A percentile compares a stretch with the other conserved stretches of the same genome.
Evolutionary conservation across 2,329 filamentous ascomycete species (phyloP).

Genomic region (Pestalotiopsis sp.): DNA sequence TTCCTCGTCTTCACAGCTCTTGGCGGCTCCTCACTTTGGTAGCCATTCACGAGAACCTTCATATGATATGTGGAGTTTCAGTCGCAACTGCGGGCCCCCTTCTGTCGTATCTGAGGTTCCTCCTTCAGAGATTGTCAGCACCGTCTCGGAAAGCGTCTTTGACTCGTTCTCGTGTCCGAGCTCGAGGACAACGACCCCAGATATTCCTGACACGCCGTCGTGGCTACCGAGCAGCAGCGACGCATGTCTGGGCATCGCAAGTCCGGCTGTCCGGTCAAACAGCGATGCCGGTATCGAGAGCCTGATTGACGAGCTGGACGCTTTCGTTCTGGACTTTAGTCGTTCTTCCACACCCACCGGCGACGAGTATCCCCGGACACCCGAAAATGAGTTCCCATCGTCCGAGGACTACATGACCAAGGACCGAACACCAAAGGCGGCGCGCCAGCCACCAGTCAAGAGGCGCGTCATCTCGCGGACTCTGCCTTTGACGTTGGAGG

Average conservation of each 20-base stretch:
- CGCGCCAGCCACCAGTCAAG: not conserved
- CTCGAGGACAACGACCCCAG: not conserved
- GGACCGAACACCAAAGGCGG: not conserved
- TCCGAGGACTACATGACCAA: not conserved
- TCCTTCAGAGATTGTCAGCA: not conserved
- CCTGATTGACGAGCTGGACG: slow-evolving; percentile 9
- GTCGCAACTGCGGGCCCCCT: not conserved
- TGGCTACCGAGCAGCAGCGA: not conserved
- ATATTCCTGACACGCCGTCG: not conserved
- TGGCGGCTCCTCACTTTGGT: not conserved
- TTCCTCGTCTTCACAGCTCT: not conserved
- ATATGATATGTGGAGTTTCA: not conserved
- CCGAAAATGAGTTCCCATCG: not conserved
- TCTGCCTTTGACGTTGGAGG: slow-evolving; percentile 3
- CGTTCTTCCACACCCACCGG: not conserved
- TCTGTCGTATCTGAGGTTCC: not conserved
- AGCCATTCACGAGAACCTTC: not conserved
- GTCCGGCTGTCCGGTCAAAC: not conserved
- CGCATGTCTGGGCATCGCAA: not conserved
- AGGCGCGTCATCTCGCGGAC: not conserved
- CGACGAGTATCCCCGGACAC: not conserved
- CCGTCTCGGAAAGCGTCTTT: not conserved
- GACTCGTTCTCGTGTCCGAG: not conserved
- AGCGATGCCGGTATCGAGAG: not conserved
- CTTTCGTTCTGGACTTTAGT: slow-evolving; percentile 5